Conservation (phyloP, 1,284 basidiomycete genomes). For the Moesziomyces sp. region DNA sequence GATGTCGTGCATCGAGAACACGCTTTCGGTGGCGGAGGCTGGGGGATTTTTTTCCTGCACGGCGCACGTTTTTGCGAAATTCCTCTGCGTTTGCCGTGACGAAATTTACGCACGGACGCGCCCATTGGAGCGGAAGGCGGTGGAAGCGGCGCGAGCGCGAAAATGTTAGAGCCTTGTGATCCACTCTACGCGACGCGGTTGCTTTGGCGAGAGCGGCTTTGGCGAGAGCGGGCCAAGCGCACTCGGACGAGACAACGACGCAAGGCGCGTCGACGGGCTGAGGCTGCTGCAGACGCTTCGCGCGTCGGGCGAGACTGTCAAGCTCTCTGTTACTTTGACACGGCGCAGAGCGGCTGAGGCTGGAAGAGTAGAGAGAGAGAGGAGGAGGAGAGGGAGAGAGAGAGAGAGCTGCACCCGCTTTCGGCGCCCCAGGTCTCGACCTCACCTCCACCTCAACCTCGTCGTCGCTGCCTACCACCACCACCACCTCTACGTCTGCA, state of each 20-base stretch:
- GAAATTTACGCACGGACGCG: background rate
- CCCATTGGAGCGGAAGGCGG: background rate
- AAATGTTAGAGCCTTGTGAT: background rate
- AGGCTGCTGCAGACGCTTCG: background rate
- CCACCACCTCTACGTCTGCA: conserved; percentile 1
- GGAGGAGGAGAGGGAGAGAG: too few relatives aligned
- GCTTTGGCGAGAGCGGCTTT: background rate
- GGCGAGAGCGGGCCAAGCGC: too few relatives aligned
- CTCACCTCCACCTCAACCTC: background rate
- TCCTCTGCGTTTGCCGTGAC: too few relatives aligned
- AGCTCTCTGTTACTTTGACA: background rate
- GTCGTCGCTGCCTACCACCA: background rate
- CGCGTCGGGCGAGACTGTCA: background rate
- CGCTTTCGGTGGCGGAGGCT: too few relatives aligned
- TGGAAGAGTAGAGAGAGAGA: too few relatives aligned
- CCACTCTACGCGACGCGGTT: conserved; percentile 12
- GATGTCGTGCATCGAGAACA: background rate
- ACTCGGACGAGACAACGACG: background rate
- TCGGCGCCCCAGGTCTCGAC: background rate
- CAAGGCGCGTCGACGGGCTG: background rate
- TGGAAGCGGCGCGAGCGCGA: background rate
- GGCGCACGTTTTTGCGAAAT: too few relatives aligned
- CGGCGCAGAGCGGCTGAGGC: too few relatives aligned
- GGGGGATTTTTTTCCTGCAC: too few relatives aligned
- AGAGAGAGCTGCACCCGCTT: too few relatives aligned